A percentile compares a stretch with the other conserved stretches of the same genome.
phyloP scores from a whole-genome alignment of 148 eudicot genomes.

The Camellia sinensis region DNA sequence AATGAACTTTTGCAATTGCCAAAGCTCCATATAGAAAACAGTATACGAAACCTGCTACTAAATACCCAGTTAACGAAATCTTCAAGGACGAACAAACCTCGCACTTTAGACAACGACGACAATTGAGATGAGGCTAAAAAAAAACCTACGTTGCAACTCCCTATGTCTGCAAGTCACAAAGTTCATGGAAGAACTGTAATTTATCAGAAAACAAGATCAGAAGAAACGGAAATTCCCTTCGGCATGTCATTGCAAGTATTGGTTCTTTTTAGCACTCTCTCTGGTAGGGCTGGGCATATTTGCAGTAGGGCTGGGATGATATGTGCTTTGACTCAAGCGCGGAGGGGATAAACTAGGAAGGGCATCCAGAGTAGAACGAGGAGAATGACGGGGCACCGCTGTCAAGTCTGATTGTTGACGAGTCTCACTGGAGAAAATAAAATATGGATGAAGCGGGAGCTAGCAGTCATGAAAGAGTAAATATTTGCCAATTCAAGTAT shows the following conservation, averaged over 20 bases:
- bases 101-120: background rate
- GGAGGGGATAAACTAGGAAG: conserved; percentile 23
- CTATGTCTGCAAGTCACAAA: background rate
- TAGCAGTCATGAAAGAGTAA: background rate
- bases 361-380: conserved; percentile 37
- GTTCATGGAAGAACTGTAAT: too few relatives aligned
- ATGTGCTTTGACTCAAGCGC: conserved; percentile 1
- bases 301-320: conserved; percentile 16
- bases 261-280: conserved; percentile 8
- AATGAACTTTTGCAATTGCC: background rate
- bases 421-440: conserved; percentile 37
- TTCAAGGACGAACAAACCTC: conserved; percentile 17
- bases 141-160: conserved; percentile 14
- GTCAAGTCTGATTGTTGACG: conserved; percentile 23
- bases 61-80: conserved; percentile 18
- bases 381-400: conserved; percentile 21
- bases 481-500: background rate
- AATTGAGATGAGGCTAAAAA: conserved; percentile 1
- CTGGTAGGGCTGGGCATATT: background rate
- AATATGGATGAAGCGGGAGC: conserved; percentile 21
- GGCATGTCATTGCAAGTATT: background rate
- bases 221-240: background rate
- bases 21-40: conserved; percentile 1
- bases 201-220: background rate
- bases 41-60: conserved; percentile 22